Conservation (phyloP, 257 asterid genomes). For the Capsicum pubescens region DNA sequence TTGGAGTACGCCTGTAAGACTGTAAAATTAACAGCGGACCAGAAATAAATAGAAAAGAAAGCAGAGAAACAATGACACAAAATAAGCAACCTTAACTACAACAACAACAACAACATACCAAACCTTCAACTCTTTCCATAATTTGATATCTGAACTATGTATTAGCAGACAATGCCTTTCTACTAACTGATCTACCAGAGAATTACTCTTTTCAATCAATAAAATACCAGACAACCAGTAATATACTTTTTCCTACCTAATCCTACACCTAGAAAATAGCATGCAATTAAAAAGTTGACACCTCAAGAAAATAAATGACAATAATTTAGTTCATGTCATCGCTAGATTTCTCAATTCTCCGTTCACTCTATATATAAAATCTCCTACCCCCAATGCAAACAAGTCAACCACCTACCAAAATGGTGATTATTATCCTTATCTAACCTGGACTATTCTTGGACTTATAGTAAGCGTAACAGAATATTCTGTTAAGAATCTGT, state of each 20-base stretch:
- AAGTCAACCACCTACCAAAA: conserved; percentile 14
- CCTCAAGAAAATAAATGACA: conserved; percentile 9
- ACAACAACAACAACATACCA: too few species aligned
- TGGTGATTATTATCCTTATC: neutral
- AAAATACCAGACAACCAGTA: neutral
- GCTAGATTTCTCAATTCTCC: neutral
- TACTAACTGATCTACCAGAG: neutral
- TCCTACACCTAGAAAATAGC: neutral
- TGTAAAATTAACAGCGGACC: neutral
- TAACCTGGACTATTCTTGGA: conserved; percentile 2
- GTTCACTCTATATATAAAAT: neutral
- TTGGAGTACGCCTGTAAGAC: conserved; percentile 86
- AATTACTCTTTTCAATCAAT: conserved; percentile 22
- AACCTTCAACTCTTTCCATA: neutral
- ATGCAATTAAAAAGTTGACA: neutral
- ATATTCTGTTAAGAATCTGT: conserved; percentile 18
- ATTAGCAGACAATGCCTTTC: conserved; percentile 18
- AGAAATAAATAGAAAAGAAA: neutral
- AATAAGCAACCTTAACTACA: neutral
- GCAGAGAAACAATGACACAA: conserved; percentile 26
- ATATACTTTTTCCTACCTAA: neutral
- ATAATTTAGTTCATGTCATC: neutral
- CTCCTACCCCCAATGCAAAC: neutral
- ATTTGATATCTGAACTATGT: conserved; percentile 1
- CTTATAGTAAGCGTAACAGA: neutral